Conservation (phyloP, 768 basidiomycete species). For the Peribolospora kevripleyi region DNA sequence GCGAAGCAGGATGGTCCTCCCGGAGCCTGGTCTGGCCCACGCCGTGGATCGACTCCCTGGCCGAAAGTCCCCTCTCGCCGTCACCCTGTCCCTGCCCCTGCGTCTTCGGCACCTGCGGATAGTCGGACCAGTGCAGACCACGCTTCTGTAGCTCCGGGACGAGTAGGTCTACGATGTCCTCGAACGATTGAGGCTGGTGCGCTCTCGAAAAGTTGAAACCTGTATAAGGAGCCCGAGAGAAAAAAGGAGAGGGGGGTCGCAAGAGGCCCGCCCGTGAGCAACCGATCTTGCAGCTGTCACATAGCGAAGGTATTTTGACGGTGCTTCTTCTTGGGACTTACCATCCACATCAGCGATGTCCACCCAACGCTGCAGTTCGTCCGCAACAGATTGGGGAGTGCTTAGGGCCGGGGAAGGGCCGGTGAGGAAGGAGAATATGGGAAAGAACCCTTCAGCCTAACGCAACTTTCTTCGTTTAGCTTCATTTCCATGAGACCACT, state of each 20-base stretch:
- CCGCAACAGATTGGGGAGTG: background rate
- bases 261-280: no score
- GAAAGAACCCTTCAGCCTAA: background rate
- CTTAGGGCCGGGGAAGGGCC: no score
- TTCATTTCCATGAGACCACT: background rate
- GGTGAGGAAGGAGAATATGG: background rate
- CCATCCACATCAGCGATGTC: background rate
- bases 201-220: background rate
- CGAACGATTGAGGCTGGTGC: background rate
- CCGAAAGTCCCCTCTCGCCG: background rate
- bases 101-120: background rate
- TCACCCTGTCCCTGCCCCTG: background rate
- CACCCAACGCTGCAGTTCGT: background rate
- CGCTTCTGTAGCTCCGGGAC: conserved; percentile 3
- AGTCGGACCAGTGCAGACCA: conserved; percentile 2
- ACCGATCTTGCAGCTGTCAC: no score
- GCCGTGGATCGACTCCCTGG: conserved; percentile 1
- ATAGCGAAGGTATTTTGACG: no score
- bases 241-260: no score
- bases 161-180: conserved; percentile 2
- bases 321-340: background rate
- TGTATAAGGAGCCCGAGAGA: no score
- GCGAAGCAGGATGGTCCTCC: background rate
- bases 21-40: background rate
- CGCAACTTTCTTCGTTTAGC: no score